A percentile compares a stretch with the other conserved stretches of the same genome.
Conservation (phyloP, 345 rosid species). For the Eucalyptus melliodora region DNA sequence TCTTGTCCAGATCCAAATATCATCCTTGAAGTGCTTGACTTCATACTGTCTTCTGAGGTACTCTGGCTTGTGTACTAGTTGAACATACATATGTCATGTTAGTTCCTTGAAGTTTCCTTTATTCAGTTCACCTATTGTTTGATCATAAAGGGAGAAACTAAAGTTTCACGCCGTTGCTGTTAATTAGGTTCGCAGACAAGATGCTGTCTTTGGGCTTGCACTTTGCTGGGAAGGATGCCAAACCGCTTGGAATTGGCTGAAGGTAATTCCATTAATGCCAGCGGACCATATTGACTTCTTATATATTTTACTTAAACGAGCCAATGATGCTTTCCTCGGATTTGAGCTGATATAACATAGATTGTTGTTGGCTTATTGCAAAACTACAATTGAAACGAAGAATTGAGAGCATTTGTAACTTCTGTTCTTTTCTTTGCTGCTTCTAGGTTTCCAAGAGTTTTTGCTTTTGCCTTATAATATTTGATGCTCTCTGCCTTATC, state of each 20-base stretch:
- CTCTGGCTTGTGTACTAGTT: background rate
- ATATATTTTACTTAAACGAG: background rate
- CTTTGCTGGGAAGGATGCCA: conserved; percentile 78
- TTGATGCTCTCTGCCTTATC: background rate
- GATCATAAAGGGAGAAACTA: background rate
- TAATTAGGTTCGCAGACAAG: conserved; percentile 75
- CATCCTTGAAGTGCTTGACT: conserved; percentile 57
- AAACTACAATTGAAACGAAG: background rate
- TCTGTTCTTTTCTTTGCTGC: background rate
- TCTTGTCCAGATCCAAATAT: conserved; percentile 55
- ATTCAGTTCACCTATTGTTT: background rate
- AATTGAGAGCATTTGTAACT: background rate
- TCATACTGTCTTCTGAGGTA: conserved; percentile 65
- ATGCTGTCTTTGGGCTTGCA: conserved; percentile 60
- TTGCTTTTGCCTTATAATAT: background rate
- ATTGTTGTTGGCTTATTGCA: background rate
- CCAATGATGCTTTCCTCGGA: background rate
- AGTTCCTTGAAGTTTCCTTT: background rate
- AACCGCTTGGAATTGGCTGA: conserved; percentile 85
- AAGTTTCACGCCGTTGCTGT: background rate
- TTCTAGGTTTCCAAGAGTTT: background rate
- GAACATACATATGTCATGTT: background rate
- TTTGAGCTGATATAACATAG: background rate
- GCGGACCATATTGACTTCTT: background rate
- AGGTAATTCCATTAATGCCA: conserved; percentile 18